phyloP scores from a whole-genome alignment of 2,329 filamentous ascomycete species.

The Emergomyces orientalis region DNA sequence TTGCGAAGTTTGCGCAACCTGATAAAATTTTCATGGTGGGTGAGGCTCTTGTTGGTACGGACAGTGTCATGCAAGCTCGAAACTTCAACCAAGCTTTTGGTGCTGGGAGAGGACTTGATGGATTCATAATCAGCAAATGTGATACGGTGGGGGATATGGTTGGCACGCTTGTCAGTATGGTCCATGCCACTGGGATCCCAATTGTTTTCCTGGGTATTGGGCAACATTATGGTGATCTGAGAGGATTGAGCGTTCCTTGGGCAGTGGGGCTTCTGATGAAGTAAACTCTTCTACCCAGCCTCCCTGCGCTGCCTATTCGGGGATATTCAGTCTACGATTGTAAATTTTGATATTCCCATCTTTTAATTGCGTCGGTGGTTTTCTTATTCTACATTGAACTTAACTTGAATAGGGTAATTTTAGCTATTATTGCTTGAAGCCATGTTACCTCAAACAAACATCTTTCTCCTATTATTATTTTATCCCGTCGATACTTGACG shows the following conservation, averaged over 20 bases:
- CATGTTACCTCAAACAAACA: no score
- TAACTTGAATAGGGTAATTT: not conserved
- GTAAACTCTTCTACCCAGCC: conserved; percentile 11
- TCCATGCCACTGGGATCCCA: conserved; percentile 92
- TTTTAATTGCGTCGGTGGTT: not conserved
- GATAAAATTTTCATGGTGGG: conserved; percentile 99
- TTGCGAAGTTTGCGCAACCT: conserved; percentile 88
- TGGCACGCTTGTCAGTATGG: conserved; percentile 87
- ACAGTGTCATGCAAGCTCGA: conserved; percentile 87
- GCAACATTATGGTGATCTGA: conserved; percentile 58
- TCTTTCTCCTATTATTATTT: no score
- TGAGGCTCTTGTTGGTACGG: conserved; percentile 86
- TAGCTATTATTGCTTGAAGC: no score
- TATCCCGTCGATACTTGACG: no score
- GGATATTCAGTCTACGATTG: not conserved
- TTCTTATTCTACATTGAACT: not conserved
- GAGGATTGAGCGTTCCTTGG: conserved; percentile 56
- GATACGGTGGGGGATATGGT: conserved; percentile 99
- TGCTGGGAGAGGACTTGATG: conserved; percentile 67
- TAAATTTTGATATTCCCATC: not conserved
- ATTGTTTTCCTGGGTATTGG: conserved; percentile 80
- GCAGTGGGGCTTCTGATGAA: conserved; percentile 54
- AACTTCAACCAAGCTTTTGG: conserved; percentile 96
- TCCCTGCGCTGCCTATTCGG: not conserved
- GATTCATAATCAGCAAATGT: conserved; percentile 97